These are phyloP conservation scores for Eleusine indica DNA, from an alignment of 176 grass and related monocot genomes.

Conservation along the genomic window DNA sequence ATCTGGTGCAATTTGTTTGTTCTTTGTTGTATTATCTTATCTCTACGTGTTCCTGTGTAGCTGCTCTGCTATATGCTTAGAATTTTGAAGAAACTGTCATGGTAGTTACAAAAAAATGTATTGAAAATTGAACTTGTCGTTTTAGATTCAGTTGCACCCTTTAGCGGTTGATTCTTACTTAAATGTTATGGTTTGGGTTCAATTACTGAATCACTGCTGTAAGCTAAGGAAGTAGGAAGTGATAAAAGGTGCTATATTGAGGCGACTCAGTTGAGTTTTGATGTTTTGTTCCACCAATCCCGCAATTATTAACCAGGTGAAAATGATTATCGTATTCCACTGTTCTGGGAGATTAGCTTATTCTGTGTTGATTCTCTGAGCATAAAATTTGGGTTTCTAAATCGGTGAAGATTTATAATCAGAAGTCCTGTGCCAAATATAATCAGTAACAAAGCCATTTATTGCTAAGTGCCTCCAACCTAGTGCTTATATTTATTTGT, in stretches of 20 bases:
- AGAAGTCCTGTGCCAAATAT: neutral
- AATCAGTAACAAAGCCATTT: neutral
- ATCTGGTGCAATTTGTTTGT: neutral
- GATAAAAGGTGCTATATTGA: too few species aligned
- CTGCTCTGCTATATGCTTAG: neutral
- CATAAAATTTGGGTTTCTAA: neutral
- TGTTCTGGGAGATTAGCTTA: neutral
- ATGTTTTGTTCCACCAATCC: too few species aligned
- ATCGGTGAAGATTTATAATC: neutral
- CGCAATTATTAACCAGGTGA: neutral
- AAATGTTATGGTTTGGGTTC: neutral
- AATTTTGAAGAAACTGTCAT: neutral
- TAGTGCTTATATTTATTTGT: neutral
- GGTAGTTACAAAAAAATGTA: neutral
- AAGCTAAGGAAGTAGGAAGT: too few species aligned
- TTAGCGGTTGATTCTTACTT: neutral
- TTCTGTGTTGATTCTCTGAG: too few species aligned
- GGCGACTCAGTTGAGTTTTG: too few species aligned
- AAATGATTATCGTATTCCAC: neutral
- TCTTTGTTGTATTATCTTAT: too few species aligned
- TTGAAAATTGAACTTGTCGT: neutral
- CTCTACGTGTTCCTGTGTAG: neutral
- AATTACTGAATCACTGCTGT: too few species aligned
- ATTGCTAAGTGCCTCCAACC: neutral
- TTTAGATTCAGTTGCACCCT: neutral